Conservation (phyloP, 2,329 filamentous ascomycete species). For the Fusarium burgessii region DNA sequence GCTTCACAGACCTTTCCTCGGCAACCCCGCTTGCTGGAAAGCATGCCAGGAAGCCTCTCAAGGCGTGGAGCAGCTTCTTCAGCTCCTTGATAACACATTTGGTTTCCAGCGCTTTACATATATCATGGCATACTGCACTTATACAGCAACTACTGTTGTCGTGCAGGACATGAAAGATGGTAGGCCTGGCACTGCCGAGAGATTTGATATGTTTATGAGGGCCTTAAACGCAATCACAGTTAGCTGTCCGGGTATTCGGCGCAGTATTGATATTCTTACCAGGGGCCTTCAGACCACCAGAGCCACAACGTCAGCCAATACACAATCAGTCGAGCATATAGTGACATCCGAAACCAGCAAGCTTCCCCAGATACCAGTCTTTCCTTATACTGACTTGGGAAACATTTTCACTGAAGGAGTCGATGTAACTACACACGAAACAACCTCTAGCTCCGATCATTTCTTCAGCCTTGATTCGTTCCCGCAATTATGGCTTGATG, state of each 20-base stretch:
- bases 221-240: neutral
- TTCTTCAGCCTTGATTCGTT: constrained; percentile 3
- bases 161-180: constrained; percentile 5
- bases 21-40: neutral
- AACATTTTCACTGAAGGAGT: neutral
- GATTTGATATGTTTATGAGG: neutral
- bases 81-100: neutral
- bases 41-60: neutral
- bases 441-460: neutral
- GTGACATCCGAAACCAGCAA: too few relatives aligned
- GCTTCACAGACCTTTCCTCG: neutral
- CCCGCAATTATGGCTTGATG: neutral
- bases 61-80: neutral
- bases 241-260: neutral
- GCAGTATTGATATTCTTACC: neutral
- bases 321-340: too few relatives aligned
- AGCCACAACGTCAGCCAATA: too few relatives aligned
- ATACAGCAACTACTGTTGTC: neutral
- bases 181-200: neutral
- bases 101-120: neutral
- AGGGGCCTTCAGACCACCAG: neutral
- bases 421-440: neutral
- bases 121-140: constrained; percentile 12
- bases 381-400: neutral
- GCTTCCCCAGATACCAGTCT: neutral